Evolutionary conservation across 495 filamentous ascomycete species (phyloP).

Genomic region (Lasiosphaeriaceae sp.): DNA sequence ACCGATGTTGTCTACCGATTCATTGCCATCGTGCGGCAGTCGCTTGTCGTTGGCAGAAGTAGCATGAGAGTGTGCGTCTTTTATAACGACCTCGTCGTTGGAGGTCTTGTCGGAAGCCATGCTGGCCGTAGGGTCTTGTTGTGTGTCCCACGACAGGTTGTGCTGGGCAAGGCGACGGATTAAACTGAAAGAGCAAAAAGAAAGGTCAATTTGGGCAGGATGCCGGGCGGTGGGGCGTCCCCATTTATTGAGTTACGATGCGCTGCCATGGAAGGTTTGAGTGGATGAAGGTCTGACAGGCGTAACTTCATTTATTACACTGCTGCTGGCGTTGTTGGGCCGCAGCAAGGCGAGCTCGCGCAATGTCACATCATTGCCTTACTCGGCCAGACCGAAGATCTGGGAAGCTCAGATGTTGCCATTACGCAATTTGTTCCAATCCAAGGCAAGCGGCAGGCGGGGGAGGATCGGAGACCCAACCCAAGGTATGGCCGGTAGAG

Average conservation of each 20-base stretch:
- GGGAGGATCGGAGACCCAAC: neutral
- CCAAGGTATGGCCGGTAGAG: neutral
- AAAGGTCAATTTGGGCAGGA: too few relatives aligned
- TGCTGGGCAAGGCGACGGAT: too few relatives aligned
- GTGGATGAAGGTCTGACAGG: too few relatives aligned
- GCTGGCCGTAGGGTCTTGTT: constrained; percentile 12
- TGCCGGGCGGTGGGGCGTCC: too few relatives aligned
- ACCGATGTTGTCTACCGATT: constrained; percentile 10
- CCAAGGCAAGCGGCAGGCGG: neutral
- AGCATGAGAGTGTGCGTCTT: neutral
- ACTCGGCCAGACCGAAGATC: neutral
- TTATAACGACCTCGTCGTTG: constrained; percentile 3
- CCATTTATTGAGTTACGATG: too few relatives aligned
- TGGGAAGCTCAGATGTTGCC: neutral
- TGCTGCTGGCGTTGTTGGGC: neutral
- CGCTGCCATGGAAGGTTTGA: too few relatives aligned
- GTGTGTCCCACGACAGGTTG: neutral
- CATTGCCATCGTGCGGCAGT: constrained; percentile 3
- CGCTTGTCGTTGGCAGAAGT: neutral
- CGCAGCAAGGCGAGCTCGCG: neutral
- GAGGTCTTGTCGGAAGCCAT: constrained; percentile 12
- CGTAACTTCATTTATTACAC: neutral
- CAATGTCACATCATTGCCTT: neutral
- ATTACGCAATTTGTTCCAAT: neutral
- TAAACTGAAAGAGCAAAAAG: too few relatives aligned